Percentiles rank a stretch among this genome's conserved stretches.
Conservation (phyloP, 2,329 filamentous ascomycete species). For the Neocucurbitaria cava region DNA sequence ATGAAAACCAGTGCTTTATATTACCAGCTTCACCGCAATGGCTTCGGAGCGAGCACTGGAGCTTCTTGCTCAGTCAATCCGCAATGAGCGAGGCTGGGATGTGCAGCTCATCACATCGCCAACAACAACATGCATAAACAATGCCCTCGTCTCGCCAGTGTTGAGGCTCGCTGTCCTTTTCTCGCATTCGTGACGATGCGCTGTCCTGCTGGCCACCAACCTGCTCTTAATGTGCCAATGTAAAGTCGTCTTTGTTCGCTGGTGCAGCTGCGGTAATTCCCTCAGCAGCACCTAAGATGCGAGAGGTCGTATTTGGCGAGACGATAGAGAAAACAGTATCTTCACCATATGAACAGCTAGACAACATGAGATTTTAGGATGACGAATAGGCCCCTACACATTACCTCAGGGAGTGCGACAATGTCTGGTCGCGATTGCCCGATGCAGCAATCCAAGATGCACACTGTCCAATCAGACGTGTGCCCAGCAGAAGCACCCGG, state of each 20-base stretch:
- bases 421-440: neutral
- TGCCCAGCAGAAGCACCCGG: neutral
- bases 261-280: constrained; percentile 3
- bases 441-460: constrained; percentile 4
- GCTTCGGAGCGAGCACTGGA: neutral
- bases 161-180: constrained; percentile 5
- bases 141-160: constrained; percentile 14
- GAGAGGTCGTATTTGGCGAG: no score
- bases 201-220: constrained; percentile 22
- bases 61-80: constrained; percentile 20
- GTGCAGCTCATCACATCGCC: constrained; percentile 34
- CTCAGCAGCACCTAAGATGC: neutral
- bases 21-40: neutral
- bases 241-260: constrained; percentile 13
- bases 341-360: no score
- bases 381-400: no score
- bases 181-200: constrained; percentile 16
- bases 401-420: neutral
- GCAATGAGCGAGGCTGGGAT: constrained; percentile 32
- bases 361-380: no score
- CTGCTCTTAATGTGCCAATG: constrained; percentile 29
- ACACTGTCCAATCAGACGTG: constrained; percentile 8
- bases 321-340: neutral
- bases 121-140: constrained; percentile 26
- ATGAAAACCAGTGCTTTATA: neutral